Evolutionary conservation across 331 rosid genomes (phyloP), one percentile per base, ranked within the genome.

Genomic region (Stylosanthes scabra): DNA sequence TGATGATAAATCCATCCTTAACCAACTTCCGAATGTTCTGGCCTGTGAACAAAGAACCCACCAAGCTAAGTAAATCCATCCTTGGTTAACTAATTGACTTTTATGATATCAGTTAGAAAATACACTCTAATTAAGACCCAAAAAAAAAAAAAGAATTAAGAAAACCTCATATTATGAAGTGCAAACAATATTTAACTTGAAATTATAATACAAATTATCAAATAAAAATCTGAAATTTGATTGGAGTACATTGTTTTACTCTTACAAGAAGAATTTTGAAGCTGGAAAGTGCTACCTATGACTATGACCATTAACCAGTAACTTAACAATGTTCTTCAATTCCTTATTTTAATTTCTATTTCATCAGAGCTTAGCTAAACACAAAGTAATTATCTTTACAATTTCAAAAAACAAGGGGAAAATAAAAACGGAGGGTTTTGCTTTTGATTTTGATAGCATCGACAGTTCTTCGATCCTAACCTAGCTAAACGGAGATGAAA

Each of bases 11-110:
- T 0, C 96, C 97, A 86, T 92, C 97, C 83, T 92, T 92, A 11
- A 92, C 96, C 84, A 92, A 74, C 89, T 90, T 90, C 78, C 97
- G 82, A 1, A 92, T 82, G 82, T 92, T 90, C 75, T 90, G 97
- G 74, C 96, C 97, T 92, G 85, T 74, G 78, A 11, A 63, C 13
- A 4, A 13, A 16, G 39, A 77, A 71, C 12, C 25, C 40, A 52
- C 47, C 54, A 34, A 11, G 11, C 41, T 31, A 41, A 39, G 40
- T 5, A 61, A 12, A 20, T 20, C 25, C 25, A 20, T 60, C 31
- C 47, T 29, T 3, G 12, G 25, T 20, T 11, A 63, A 51, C 51
- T 2, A 62, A 61, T 11, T 12, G 47, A 3, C 8, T 2, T 3
- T 9, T 57, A 5, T 6, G 68, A 29, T 3, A 7, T 1, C 1